Evolutionary conservation across 305 asterid genomes (phyloP).

Genomic region (Ilex paraguariensis): DNA sequence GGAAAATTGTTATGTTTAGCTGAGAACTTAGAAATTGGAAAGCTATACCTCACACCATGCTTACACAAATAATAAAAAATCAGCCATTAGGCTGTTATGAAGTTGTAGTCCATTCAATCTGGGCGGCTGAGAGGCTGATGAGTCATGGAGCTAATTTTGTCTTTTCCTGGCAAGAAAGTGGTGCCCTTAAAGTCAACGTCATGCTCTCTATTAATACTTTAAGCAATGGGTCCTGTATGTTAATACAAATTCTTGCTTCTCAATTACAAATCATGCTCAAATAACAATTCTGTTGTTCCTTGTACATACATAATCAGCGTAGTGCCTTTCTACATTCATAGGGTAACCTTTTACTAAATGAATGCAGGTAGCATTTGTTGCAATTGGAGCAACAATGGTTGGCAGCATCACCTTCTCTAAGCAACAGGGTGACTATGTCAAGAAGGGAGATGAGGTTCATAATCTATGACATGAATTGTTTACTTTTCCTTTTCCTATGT

Average conservation of each 20-base stretch:
- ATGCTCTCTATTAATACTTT: no score
- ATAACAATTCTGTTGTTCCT: constrained; percentile 1
- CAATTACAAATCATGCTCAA: constrained; percentile 2
- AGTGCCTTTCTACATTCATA: not conserved
- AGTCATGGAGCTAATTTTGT: no score
- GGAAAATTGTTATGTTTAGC: no score
- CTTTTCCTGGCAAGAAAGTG: no score
- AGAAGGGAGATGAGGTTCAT: constrained; percentile 94
- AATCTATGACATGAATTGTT: constrained; percentile 4
- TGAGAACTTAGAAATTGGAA: no score
- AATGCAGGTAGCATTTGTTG: constrained; percentile 94
- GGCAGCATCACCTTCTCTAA: constrained; percentile 87
- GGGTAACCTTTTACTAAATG: constrained; percentile 12
- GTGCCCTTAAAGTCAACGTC: no score
- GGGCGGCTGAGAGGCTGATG: no score
- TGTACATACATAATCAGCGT: not conserved
- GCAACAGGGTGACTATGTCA: constrained; percentile 61
- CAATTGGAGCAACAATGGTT: constrained; percentile 99
- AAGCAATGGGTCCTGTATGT: not conserved
- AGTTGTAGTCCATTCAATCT: no score
- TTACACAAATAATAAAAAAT: no score
- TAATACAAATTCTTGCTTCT: not conserved
- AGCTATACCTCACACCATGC: no score
- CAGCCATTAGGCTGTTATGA: no score
- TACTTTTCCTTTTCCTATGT: constrained; percentile 4